These are phyloP conservation scores for Fusarium virguliforme DNA, from an alignment of 2,329 filamentous ascomycete genomes.

Conservation along the genomic window DNA sequence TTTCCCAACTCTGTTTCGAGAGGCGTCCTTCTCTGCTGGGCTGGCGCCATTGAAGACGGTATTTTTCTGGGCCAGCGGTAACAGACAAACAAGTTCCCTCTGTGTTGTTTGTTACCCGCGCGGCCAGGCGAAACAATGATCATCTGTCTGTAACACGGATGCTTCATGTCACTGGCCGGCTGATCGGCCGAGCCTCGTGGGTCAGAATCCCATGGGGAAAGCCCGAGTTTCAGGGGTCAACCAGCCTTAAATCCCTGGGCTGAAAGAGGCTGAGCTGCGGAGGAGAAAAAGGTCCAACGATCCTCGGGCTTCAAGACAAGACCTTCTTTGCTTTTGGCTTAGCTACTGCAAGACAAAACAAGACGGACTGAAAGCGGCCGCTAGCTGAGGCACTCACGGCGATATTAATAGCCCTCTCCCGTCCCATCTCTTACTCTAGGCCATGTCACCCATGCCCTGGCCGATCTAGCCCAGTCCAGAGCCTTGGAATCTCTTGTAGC, in stretches of 20 bases:
- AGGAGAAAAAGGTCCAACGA: constrained; percentile 30
- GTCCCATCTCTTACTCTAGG: constrained; percentile 19
- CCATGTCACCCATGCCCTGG: constrained; percentile 28
- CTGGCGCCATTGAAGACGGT: constrained; percentile 5
- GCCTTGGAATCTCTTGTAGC: constrained; percentile 29
- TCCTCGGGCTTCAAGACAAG: constrained; percentile 29
- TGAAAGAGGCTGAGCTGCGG: constrained; percentile 22
- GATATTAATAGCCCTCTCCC: constrained; percentile 25
- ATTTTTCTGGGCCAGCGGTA: constrained; percentile 1
- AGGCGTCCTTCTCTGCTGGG: not conserved
- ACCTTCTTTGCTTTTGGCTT: constrained; percentile 3
- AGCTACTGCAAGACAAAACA: not conserved
- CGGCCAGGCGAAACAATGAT: constrained; percentile 48
- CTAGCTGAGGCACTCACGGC: not conserved
- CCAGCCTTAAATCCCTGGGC: not conserved
- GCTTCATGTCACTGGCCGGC: constrained; percentile 39
- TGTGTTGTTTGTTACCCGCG: constrained; percentile 41
- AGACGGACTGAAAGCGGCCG: constrained; percentile 1
- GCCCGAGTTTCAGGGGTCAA: constrained; percentile 15
- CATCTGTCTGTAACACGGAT: constrained; percentile 42
- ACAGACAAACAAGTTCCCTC: constrained; percentile 20
- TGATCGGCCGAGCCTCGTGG: constrained; percentile 38
- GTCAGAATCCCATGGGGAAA: constrained; percentile 12
- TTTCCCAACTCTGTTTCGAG: constrained; percentile 7
- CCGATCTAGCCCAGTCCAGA: constrained; percentile 39